phyloP scores from a whole-genome alignment of 345 rosid genomes.

The Pistacia atlantica region DNA sequence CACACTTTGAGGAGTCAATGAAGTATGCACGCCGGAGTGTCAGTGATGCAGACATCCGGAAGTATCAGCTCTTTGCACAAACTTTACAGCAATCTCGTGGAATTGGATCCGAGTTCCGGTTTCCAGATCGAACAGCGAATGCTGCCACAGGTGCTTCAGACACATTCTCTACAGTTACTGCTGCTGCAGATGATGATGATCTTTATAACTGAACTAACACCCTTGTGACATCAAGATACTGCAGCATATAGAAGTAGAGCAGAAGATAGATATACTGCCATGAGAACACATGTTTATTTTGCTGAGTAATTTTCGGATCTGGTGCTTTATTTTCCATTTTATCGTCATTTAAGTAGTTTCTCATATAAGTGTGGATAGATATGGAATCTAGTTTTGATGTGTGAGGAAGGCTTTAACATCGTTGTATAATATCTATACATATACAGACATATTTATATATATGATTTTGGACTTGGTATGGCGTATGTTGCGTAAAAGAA shows the following conservation, averaged over 20 bases:
- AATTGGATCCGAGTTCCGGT: constrained; percentile 31
- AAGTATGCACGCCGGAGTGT: constrained; percentile 37
- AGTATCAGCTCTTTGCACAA: constrained; percentile 35
- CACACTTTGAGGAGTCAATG: constrained; percentile 42
- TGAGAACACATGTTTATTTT: neutral
- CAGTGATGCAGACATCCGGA: constrained; percentile 37
- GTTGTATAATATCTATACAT: too few species aligned
- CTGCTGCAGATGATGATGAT: constrained; percentile 35
- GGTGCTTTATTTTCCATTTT: too few species aligned
- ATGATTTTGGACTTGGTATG: too few species aligned
- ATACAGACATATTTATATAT: too few species aligned
- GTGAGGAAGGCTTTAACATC: too few species aligned
- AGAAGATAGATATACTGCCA: neutral
- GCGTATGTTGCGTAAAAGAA: too few species aligned
- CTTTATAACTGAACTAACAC: constrained; percentile 26
- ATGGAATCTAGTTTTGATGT: too few species aligned
- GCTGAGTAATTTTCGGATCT: too few species aligned
- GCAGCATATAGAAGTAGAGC: neutral
- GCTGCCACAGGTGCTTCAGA: constrained; percentile 22
- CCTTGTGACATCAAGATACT: neutral
- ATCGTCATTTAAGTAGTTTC: too few species aligned
- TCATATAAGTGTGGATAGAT: too few species aligned
- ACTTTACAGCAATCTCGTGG: constrained; percentile 41
- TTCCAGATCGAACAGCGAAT: constrained; percentile 21
- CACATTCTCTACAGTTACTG: constrained; percentile 14